phyloP scores from a whole-genome alignment of 2,329 filamentous ascomycete genomes.

The Pestalotiopsis sp. region DNA sequence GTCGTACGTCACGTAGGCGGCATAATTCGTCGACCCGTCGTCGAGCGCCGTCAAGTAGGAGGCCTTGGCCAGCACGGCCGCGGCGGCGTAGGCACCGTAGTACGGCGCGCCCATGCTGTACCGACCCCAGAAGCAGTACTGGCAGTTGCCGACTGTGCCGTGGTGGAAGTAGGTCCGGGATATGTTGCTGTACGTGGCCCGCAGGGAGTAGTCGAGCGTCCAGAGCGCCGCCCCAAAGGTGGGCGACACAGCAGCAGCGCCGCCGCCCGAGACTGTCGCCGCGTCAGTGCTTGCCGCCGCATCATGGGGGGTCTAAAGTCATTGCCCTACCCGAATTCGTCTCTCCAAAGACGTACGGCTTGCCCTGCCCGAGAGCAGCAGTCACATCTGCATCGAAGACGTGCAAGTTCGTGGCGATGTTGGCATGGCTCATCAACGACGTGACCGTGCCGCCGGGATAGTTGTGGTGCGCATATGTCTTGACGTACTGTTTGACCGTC shows the following conservation, averaged over 20 bases:
- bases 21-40: conserved; percentile 41
- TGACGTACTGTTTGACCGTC: conserved; percentile 39
- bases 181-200: conserved; percentile 37
- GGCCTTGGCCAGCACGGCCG: conserved; percentile 45
- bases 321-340: conserved; percentile 46
- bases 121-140: conserved; percentile 34
- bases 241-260: conserved; percentile 40
- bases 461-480: conserved; percentile 49
- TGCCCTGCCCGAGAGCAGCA: conserved; percentile 39
- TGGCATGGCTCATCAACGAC: conserved; percentile 46
- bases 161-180: conserved; percentile 53
- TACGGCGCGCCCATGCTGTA: conserved; percentile 54
- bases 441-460: conserved; percentile 47
- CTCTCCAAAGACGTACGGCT: conserved; percentile 51
- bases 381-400: conserved; percentile 42
- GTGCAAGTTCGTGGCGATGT: conserved; percentile 40
- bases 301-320: conserved; percentile 29
- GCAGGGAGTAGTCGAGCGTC: conserved; percentile 50
- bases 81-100: conserved; percentile 52
- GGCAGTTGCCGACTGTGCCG: conserved; percentile 54
- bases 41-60: conserved; percentile 48
- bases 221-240: conserved; percentile 53
- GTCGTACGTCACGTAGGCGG: conserved; percentile 48
- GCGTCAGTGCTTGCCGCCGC: neutral
- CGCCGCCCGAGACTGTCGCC: conserved; percentile 37